Conservation (phyloP, 1,284 basidiomycete genomes). For the Cutaneotrichosporon sp. region DNA sequence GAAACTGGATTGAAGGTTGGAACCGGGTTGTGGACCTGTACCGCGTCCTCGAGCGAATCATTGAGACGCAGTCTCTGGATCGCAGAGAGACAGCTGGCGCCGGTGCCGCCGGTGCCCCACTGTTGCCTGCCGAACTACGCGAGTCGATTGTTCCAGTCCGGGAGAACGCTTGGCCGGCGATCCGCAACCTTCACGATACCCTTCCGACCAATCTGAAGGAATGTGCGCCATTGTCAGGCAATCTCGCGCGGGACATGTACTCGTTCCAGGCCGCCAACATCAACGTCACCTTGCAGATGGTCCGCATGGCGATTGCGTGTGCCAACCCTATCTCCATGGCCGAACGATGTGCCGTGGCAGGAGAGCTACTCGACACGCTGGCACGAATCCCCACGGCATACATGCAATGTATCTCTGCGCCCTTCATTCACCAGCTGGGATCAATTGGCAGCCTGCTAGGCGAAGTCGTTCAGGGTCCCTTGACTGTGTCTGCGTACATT, state of each 20-base stretch:
- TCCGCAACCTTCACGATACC: neutral
- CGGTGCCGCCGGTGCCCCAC: neutral
- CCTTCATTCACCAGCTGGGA: conserved; percentile 22
- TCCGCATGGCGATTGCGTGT: conserved; percentile 21
- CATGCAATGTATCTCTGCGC: conserved; percentile 13
- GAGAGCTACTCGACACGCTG: conserved; percentile 21
- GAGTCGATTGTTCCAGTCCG: neutral
- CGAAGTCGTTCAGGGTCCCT: conserved; percentile 21
- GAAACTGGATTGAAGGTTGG: conserved; percentile 14
- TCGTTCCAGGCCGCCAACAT: conserved; percentile 25
- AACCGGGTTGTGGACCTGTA: conserved; percentile 19
- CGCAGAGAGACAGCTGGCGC: neutral
- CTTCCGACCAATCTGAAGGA: conserved; percentile 15
- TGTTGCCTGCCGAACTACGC: neutral
- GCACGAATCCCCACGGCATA: conserved; percentile 21
- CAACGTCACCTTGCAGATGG: conserved; percentile 21
- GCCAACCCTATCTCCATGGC: conserved; percentile 13
- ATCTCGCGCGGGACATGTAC: conserved; percentile 16
- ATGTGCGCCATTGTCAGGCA: conserved; percentile 16
- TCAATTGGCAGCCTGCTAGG: conserved; percentile 23
- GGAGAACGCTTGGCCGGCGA: neutral
- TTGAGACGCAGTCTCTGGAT: neutral
- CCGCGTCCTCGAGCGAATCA: conserved; percentile 13
- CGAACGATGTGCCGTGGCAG: conserved; percentile 21
- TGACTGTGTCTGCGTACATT: conserved; percentile 17